Evolutionary conservation across 2,329 filamentous ascomycete genomes (phyloP), one percentile per base, ranked within the genome.

Genomic region (Stemphylium vesicarium): DNA sequence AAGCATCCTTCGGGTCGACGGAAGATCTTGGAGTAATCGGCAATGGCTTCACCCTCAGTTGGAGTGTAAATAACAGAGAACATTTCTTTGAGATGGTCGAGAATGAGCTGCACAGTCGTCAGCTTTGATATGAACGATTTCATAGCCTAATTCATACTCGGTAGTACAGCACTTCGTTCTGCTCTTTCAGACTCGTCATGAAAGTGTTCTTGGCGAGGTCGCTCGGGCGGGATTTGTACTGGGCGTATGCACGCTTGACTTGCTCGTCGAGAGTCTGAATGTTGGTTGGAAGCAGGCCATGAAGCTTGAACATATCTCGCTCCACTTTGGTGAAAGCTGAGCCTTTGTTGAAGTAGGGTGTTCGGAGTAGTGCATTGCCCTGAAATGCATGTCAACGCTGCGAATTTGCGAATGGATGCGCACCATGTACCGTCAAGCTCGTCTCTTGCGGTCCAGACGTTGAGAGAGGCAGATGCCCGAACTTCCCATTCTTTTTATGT

Each of bases 51-150:
- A 8, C 90, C 91, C 76, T 96, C 92, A 0, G 92, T 96, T 0
- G 92, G 92, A 0, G 92, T 96, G 70, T 96, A 96, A 24, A 96
- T 90, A n/a, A 96, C 80, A 36, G 88, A 86, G 69, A 96, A 93
- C 90, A 96, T 95, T 70, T 96, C 91, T 60, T 90, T 87, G 16
- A 96, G 77, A 65, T 96, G 88, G 4, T 90, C 85, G 70, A 90
- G 83, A 7, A 95, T 81, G 9, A 96, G 81, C 84, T 91, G 18
- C 15, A 11, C 20, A 12, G 18, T 22, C 15, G 18, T 64, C 39
- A 62, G 52, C 43, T 16, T 35, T 53, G 24, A 1, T 18, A 45
- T 40, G 11, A 12, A 6, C 8, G n/a, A 4, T 6, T 22, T 10
- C 6, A 16, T 13, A 10, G 4, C 15, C 13, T 8, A 16, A 12